Evolutionary conservation across 192 early-diverging fungal species (phyloP).

Genomic region (Cladochytrium replicatum): DNA sequence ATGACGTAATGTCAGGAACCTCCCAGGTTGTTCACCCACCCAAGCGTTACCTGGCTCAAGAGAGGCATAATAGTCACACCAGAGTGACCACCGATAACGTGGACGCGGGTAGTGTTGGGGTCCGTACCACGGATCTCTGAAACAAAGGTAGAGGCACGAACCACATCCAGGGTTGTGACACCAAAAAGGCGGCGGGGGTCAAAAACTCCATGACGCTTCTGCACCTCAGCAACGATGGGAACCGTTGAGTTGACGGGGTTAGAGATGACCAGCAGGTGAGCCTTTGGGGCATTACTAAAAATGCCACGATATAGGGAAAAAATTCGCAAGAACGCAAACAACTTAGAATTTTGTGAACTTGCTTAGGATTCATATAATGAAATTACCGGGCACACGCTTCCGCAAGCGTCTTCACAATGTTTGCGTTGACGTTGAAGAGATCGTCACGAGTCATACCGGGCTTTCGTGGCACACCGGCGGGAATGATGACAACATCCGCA

Average conservation of each 20-base stretch:
- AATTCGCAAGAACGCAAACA: too few species aligned
- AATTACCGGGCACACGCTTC: conserved; percentile 62
- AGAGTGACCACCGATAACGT: conserved; percentile 89
- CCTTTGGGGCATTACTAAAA: conserved; percentile 66
- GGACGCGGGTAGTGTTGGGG: conserved; percentile 60
- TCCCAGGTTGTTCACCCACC: too few species aligned
- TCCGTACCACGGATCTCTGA: conserved; percentile 63
- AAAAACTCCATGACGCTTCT: conserved; percentile 83
- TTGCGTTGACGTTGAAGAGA: conserved; percentile 96
- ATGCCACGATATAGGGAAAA: too few species aligned
- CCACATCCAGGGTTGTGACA: conserved; percentile 89
- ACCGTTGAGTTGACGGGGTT: conserved; percentile 99
- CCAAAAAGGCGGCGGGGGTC: conserved; percentile 84
- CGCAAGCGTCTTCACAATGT: conserved; percentile 81
- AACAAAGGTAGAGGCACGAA: conserved; percentile 88
- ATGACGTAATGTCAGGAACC: too few species aligned
- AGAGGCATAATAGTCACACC: conserved; percentile 93
- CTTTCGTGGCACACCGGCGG: conserved; percentile 96
- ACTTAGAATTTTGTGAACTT: neutral
- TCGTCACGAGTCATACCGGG: conserved; percentile 98
- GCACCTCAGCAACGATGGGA: conserved; percentile 87
- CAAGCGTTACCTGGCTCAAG: conserved; percentile 53
- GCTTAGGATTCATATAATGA: neutral
- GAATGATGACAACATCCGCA: conserved; percentile 75
- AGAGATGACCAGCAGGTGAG: conserved; percentile 81